These are phyloP conservation scores for Tricholoma flavovirens DNA, from an alignment of 768 basidiomycete species.

Conservation along the genomic window DNA sequence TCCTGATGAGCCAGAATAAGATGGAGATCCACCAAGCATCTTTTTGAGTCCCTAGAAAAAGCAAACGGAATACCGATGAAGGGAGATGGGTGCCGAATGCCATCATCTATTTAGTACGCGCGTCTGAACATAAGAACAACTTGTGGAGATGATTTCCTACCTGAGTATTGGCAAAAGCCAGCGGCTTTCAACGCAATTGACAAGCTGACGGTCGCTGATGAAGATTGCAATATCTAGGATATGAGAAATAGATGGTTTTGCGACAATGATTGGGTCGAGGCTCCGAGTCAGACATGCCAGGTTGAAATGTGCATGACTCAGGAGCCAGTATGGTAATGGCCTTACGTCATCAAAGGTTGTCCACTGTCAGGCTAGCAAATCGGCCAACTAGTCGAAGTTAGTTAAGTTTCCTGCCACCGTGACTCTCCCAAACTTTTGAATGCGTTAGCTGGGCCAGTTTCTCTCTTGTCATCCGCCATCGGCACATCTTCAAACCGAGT, in stretches of 20 bases:
- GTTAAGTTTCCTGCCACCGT: no score
- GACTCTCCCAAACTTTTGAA: no score
- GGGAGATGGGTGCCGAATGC: not conserved
- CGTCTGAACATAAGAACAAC: not conserved
- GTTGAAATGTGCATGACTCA: no score
- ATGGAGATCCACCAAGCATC: slow-evolving; percentile 34
- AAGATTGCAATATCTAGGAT: not conserved
- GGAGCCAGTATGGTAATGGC: no score
- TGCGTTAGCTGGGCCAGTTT: no score
- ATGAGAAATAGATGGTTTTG: not conserved
- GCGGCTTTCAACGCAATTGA: not conserved
- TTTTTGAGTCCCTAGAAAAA: slow-evolving; percentile 27
- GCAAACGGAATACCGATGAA: slow-evolving; percentile 13
- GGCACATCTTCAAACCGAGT: no score
- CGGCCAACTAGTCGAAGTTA: no score
- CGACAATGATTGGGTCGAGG: not conserved
- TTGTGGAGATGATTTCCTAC: not conserved
- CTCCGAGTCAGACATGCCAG: not conserved
- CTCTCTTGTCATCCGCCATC: no score
- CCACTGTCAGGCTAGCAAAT: no score
- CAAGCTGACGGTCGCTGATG: not conserved
- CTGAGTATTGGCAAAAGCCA: not conserved
- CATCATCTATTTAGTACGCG: not conserved
- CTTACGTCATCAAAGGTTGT: no score
- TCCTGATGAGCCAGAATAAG: slow-evolving; percentile 44